Evolutionary conservation across 1,284 basidiomycete genomes (phyloP).

Genomic region (Golubevia pallescens): DNA sequence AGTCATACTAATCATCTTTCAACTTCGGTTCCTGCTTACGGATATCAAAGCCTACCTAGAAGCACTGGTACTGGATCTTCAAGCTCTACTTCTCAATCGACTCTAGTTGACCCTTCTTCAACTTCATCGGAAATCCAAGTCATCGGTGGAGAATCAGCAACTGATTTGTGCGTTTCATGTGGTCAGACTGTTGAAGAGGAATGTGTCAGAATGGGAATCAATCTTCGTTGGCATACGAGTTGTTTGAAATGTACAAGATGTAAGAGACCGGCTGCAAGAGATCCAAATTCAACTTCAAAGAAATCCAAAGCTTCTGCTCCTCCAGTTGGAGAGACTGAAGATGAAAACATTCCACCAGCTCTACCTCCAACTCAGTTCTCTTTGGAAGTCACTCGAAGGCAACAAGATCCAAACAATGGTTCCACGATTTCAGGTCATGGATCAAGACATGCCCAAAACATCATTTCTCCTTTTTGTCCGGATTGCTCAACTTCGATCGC

Average conservation of each 20-base stretch:
- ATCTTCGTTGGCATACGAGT: constrained; percentile 92
- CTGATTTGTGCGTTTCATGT: constrained; percentile 90
- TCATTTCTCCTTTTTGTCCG: constrained; percentile 70
- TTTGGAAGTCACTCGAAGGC: constrained; percentile 32
- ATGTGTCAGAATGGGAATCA: constrained; percentile 88
- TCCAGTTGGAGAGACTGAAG: constrained; percentile 68
- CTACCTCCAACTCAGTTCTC: constrained; percentile 21
- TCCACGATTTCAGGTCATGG: neutral
- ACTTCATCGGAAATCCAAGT: too few species aligned
- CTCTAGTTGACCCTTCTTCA: too few species aligned
- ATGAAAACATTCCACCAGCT: constrained; percentile 66
- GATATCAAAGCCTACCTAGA: constrained; percentile 50
- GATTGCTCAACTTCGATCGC: constrained; percentile 70
- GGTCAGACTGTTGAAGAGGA: constrained; percentile 93
- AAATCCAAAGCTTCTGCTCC: neutral
- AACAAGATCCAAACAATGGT: constrained; percentile 2
- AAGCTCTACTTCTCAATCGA: too few species aligned
- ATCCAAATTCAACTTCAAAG: constrained; percentile 72
- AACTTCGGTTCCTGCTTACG: constrained; percentile 22
- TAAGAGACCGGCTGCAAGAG: constrained; percentile 72
- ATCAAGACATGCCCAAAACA: neutral
- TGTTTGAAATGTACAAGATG: constrained; percentile 85
- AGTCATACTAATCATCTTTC: constrained; percentile 67
- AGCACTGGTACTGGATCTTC: constrained; percentile 30
- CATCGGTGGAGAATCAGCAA: constrained; percentile 25